Evolutionary conservation across 208 protist genomes (phyloP).

Genomic region (Angomonas deanei): DNA sequence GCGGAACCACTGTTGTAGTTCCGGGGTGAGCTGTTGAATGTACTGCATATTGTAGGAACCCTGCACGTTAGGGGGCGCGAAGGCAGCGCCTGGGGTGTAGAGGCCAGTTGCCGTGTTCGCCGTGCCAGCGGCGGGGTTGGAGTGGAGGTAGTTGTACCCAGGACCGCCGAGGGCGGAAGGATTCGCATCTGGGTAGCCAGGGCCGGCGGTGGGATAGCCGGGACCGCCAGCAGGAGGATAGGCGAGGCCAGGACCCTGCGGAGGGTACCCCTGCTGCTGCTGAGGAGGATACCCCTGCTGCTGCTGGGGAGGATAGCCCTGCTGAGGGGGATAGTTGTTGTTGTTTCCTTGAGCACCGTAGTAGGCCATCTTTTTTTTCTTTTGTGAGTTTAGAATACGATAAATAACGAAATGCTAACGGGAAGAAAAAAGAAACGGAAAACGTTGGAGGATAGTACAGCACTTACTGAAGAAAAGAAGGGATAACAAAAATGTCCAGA

Average conservation of each 20-base stretch:
- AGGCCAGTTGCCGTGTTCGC: slow-evolving; percentile 12
- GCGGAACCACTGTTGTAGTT: slow-evolving; percentile 72
- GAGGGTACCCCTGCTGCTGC: neutral
- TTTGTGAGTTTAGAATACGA: too few relatives aligned
- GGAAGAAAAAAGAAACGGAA: neutral
- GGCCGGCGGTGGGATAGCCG: slow-evolving; percentile 8
- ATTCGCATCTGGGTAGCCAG: neutral
- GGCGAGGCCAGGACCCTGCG: neutral
- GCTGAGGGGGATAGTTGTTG: neutral
- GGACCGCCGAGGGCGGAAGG: slow-evolving; percentile 15
- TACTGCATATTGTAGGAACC: slow-evolving; percentile 11
- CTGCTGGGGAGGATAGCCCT: neutral
- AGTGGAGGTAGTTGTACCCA: slow-evolving; percentile 15
- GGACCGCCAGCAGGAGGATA: slow-evolving; percentile 14
- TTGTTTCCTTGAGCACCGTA: neutral
- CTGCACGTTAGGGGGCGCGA: neutral
- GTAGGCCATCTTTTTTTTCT: neutral
- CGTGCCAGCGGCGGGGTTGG: slow-evolving; percentile 9
- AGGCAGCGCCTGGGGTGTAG: slow-evolving; percentile 14
- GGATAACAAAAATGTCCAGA: neutral
- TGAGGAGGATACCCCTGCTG: neutral
- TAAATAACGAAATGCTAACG: neutral
- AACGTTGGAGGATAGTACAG: neutral
- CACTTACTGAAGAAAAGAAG: neutral
- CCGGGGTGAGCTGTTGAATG: slow-evolving; percentile 15